Percentiles rank a stretch among this genome's conserved stretches.
These are phyloP conservation scores for Microbotryomycetes sp. DNA, from an alignment of 1,284 basidiomycete species.

Conservation along the genomic window DNA sequence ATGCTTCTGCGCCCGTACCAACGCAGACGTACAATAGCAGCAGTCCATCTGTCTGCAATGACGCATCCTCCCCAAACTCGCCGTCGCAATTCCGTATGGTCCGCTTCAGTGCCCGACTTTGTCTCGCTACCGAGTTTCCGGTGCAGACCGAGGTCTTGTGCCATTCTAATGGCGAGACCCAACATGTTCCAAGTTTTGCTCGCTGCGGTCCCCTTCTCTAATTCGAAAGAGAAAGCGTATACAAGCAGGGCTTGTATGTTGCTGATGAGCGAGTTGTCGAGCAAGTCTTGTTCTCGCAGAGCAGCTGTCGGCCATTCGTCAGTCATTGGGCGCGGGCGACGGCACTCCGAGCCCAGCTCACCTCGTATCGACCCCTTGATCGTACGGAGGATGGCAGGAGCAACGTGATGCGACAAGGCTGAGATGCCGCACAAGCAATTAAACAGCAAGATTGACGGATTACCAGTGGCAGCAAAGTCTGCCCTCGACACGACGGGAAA, in stretches of 20 bases:
- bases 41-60: conserved; percentile 71
- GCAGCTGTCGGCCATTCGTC: conserved; percentile 11
- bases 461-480: conserved; percentile 65
- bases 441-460: conserved; percentile 70
- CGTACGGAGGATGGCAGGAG: conserved; percentile 69
- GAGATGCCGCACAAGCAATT: conserved; percentile 90
- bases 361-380: conserved; percentile 68
- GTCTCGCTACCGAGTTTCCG: conserved; percentile 54
- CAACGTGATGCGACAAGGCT: conserved; percentile 73
- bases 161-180: conserved; percentile 45
- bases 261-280: conserved; percentile 74
- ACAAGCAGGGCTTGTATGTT: conserved; percentile 86
- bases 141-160: conserved; percentile 86
- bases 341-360: no score
- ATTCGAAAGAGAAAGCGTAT: conserved; percentile 60
- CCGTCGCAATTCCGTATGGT: conserved; percentile 65
- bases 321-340: no score
- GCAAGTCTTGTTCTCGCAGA: conserved; percentile 71
- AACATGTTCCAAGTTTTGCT: conserved; percentile 40
- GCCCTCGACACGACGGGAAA: conserved; percentile 78
- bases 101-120: conserved; percentile 30
- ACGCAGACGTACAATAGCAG: conserved; percentile 46
- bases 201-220: conserved; percentile 42
- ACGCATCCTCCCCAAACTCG: conserved; percentile 86
- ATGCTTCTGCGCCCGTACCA: background rate